A percentile compares a stretch with the other conserved stretches of the same genome.
Conservation (phyloP, 2,329 filamentous ascomycete genomes). For the Alternaria arbusti region DNA sequence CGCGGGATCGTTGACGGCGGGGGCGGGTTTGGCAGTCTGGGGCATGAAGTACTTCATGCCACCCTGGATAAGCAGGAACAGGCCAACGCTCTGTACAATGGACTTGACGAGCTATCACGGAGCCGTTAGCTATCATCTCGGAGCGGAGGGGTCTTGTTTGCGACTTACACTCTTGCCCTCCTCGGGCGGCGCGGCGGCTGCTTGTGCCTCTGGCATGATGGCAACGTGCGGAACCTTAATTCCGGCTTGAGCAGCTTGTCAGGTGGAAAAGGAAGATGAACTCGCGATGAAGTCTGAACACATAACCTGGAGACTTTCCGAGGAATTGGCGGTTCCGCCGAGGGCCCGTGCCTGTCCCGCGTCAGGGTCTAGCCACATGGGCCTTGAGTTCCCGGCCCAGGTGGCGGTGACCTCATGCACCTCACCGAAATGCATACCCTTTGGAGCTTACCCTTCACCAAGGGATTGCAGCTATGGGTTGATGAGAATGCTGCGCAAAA, state of each 20-base stretch:
- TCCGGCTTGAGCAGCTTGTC: constrained; percentile 15
- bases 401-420: constrained; percentile 22
- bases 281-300: constrained; percentile 13
- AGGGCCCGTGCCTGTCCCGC: constrained; percentile 4
- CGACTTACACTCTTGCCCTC: constrained; percentile 35
- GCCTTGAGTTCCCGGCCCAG: constrained; percentile 14
- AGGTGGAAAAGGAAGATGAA: neutral
- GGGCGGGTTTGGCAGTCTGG: constrained; percentile 13
- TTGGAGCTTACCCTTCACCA: neutral
- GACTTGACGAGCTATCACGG: constrained; percentile 42
- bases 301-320: constrained; percentile 1
- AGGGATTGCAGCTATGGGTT: constrained; percentile 10
- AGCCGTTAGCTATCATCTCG: constrained; percentile 21
- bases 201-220: constrained; percentile 41
- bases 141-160: neutral
- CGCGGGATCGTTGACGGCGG: constrained; percentile 24
- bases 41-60: constrained; percentile 63
- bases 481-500: neutral
- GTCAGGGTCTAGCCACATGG: constrained; percentile 23
- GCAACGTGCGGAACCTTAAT: constrained; percentile 14
- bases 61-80: constrained; percentile 66
- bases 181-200: constrained; percentile 18
- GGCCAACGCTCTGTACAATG: constrained; percentile 61
- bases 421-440: constrained; percentile 9
- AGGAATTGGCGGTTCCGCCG: constrained; percentile 10